Evolutionary conservation across 352 stramenopile genomes (phyloP).

Genomic region (Globisporangium acanthophoron): DNA sequence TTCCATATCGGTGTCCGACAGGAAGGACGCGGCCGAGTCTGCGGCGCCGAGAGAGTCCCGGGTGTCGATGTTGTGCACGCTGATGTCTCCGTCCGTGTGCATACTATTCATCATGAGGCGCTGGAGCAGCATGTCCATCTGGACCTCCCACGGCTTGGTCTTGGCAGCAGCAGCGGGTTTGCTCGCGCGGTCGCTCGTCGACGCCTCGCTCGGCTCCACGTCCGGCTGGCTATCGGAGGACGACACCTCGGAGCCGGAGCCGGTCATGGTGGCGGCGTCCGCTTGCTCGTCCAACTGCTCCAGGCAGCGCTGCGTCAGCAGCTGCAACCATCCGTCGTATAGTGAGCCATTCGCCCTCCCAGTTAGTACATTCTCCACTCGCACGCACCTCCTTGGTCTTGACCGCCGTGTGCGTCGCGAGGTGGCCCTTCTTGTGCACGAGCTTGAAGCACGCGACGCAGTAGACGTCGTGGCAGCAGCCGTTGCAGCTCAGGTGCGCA

Average conservation of each 20-base stretch:
- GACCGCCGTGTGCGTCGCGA: slow-evolving; percentile 74
- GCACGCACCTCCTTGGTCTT: slow-evolving; percentile 42
- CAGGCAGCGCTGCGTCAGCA: slow-evolving; percentile 4
- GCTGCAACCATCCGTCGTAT: not conserved
- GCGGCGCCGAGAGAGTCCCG: slow-evolving; percentile 35
- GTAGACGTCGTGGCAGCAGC: slow-evolving; percentile 83
- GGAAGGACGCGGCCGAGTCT: slow-evolving; percentile 31
- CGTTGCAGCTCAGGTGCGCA: slow-evolving; percentile 70
- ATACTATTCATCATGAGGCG: slow-evolving; percentile 82
- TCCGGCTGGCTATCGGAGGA: slow-evolving; percentile 9
- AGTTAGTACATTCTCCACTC: too few relatives aligned
- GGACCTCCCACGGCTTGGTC: slow-evolving; percentile 72
- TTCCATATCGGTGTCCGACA: slow-evolving; percentile 28
- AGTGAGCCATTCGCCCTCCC: too few relatives aligned
- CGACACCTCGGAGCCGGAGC: not conserved
- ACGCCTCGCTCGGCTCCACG: slow-evolving; percentile 9
- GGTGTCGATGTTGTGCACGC: slow-evolving; percentile 73
- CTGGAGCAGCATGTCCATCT: slow-evolving; percentile 84
- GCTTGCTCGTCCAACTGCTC: slow-evolving; percentile 4
- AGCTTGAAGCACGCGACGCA: slow-evolving; percentile 87
- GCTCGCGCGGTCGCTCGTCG: not conserved
- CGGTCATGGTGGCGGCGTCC: not conserved
- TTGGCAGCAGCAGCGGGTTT: slow-evolving; percentile 8
- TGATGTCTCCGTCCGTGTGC: slow-evolving; percentile 68
- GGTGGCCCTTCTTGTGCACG: slow-evolving; percentile 81